Evolutionary conservation across 2,329 filamentous ascomycete species (phyloP), one percentile per base, ranked within the genome.

Genomic region (Aspergillus phoenicis): DNA sequence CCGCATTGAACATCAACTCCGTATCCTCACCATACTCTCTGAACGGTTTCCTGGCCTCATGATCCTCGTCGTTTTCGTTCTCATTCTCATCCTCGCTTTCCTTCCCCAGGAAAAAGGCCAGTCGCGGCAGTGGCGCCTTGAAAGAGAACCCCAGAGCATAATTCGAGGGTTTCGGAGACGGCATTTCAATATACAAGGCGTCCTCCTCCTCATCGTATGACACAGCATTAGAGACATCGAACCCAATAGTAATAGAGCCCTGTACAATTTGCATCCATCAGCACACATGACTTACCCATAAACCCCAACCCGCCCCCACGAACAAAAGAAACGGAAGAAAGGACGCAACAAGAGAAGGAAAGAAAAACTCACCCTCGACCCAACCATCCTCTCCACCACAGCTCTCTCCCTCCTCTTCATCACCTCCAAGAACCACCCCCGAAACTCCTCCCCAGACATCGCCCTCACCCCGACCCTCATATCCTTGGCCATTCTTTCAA

Each of bases 351-450:
- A 28, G 49, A 22, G 28, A 48, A 8, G 30, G 28, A 41, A 17
- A 57, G 28, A 22, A 52, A 20, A 53, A 70, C 76, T 60, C 68
- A 79, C 77, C 68, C 67, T 72, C 58, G 72, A 73, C 22, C 65
- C 65, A 15, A 80, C 77, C 64, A 80, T 38, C 17, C 68, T 68
- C 57, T 79, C 69, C 13, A 81, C 55, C 26, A 68, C 66, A 41
- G 70, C 68, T 54, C 75, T 69, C 63, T 81, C 78, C 53, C 72
- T 70, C 30, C 64, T 72, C 64, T 76, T 77, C 77, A 81, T 78
- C 3, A 62, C 70, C 38, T 70, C 73, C 62, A 79, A 62, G 56
- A 79, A 79, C 77, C 77, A 80, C 20, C 60, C 63, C 30, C 76
- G 72, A 65, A 80, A 80, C 64, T 80, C 73, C 47, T 71, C 67